These are phyloP conservation scores for Ophiosphaerella korrae DNA, from an alignment of 2,329 filamentous ascomycete genomes.

Conservation along the genomic window DNA sequence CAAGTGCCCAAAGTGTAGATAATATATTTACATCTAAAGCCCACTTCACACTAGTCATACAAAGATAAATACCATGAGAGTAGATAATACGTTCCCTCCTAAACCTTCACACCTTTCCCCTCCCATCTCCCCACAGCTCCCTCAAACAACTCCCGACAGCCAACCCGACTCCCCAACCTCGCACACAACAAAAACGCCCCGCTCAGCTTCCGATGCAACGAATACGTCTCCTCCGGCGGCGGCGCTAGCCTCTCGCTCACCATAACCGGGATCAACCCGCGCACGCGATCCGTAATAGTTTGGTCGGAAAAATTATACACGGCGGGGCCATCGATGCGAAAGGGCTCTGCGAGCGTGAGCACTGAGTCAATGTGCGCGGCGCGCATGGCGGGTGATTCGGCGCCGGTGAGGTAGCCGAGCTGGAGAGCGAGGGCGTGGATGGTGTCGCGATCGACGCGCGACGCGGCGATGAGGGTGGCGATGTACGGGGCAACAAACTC, in stretches of 20 bases:
- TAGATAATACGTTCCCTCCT: constrained; percentile 12
- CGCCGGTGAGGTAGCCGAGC: constrained; percentile 90
- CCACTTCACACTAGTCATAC: no score
- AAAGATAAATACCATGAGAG: no score
- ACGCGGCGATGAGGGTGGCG: constrained; percentile 77
- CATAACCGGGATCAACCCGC: constrained; percentile 89
- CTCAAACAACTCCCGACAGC: constrained; percentile 79
- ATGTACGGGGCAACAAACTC: constrained; percentile 83
- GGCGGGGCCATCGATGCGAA: constrained; percentile 72
- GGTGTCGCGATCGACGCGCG: constrained; percentile 66
- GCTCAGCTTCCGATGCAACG: constrained; percentile 90
- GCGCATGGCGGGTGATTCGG: constrained; percentile 83
- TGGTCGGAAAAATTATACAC: constrained; percentile 92
- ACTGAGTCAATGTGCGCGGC: constrained; percentile 89
- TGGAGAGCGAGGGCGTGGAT: constrained; percentile 73
- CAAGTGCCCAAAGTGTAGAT: no score
- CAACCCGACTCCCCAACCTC: constrained; percentile 78
- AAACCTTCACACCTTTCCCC: constrained; percentile 18
- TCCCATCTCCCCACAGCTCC: constrained; percentile 53
- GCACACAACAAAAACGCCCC: constrained; percentile 94
- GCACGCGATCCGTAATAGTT: constrained; percentile 94
- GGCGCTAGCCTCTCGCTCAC: constrained; percentile 84
- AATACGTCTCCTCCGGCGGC: constrained; percentile 97
- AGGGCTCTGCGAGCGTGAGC: constrained; percentile 89
- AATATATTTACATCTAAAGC: no score